Base-by-base conservation (phyloP, 352 stramenopile species). In the Plasmopara halstedii region DNA sequence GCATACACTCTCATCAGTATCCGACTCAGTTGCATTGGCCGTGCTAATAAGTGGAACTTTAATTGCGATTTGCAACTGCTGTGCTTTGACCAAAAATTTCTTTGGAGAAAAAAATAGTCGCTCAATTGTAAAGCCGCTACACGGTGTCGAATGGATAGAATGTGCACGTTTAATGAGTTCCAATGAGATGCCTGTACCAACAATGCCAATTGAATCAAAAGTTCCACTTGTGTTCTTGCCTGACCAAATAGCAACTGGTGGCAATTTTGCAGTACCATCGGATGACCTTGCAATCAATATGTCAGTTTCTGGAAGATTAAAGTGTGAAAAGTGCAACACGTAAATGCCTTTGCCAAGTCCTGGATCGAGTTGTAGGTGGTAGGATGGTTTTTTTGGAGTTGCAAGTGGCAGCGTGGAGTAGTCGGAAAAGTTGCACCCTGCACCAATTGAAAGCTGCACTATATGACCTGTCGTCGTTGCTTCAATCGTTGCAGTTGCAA, bases 1-100 rank as follows among this genome's bases (percentile, higher is more conserved):
- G 38, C 77, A 89, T 23, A 89, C 6, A 53, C 74, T 87, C 56
- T 89, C 77, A 3, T 76, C 50, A n/a, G 52, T 23, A 15, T 64
- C 25, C 0, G 33, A 37, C 33, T 54, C 35, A 6, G 15, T 42
- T n/a, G 18, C 26, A 9, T 66, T 43, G 17, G 33, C 1, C 15
- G 31, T 27, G 22, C 67, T 50, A 10, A 38, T 43, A 42, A 58
- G 46, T 17, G 54, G 42, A 0, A 70, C 48, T 4, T 65, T 54
- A 22, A 75, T 26, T 11, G 47, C 46, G 6, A 53, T 11, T 25
- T 70, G 40, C 6, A 43, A 32, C 7, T 56, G 38, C 11, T 63
- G 11, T 1, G 40, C 49, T 2, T 65, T 42, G 6, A 68, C 55
- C 3, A 56, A 64, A 0, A 72, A 44, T 14, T 67, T 45, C 32